Evolutionary conservation across 306 rosid genomes (phyloP).

Genomic region (Prunus davidiana): DNA sequence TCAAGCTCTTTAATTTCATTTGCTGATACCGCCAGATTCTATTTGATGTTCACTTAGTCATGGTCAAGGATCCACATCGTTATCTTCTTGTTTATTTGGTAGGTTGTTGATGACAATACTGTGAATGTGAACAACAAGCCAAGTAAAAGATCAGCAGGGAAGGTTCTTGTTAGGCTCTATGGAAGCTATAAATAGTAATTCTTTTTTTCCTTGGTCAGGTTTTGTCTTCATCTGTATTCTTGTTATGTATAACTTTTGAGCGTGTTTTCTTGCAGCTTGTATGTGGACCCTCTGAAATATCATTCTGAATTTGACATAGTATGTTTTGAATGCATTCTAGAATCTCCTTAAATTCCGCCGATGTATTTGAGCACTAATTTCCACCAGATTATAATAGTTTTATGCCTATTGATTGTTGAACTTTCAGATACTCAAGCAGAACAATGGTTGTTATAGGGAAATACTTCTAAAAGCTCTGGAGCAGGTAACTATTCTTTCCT

Average conservation of each 20-base stretch:
- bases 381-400: not conserved
- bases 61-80: not conserved
- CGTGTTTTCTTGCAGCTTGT: conserved; percentile 42
- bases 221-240: conserved; percentile 5
- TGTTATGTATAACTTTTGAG: conserved; percentile 1
- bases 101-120: conserved; percentile 55
- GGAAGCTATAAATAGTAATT: conserved; percentile 63
- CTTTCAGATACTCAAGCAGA: conserved; percentile 48
- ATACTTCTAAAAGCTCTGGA: conserved; percentile 44
- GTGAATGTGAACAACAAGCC: conserved; percentile 33
- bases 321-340: conserved; percentile 13
- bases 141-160: conserved; percentile 16
- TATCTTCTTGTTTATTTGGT: conserved; percentile 19
- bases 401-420: conserved; percentile 10
- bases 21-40: not conserved
- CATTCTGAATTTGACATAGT: conserved; percentile 53
- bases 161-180: conserved; percentile 63
- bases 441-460: conserved; percentile 29
- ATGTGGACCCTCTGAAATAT: conserved; percentile 56
- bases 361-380: not conserved
- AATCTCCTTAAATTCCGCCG: conserved; percentile 4
- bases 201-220: conserved; percentile 7
- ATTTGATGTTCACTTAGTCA: not conserved
- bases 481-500: conserved; percentile 32
- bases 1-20: not conserved